Base-by-base conservation (phyloP, 306 rosid genomes). In the Glycine tomentella region DNA sequence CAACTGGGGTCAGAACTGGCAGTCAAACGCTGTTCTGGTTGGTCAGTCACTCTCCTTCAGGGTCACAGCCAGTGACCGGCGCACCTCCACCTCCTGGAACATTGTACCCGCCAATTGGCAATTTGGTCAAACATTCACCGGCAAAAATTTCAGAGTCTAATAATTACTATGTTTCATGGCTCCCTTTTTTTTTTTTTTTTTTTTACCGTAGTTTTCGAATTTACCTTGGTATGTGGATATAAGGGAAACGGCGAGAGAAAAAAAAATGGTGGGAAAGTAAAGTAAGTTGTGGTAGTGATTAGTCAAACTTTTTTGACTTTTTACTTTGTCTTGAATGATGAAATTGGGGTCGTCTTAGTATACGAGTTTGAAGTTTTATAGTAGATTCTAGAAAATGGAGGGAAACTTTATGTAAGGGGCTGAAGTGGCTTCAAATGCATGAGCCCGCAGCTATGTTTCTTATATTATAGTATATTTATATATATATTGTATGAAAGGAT, bases 1-100 rank as follows among this genome's bases (percentile, higher is more conserved):
- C 0, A 94, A 94, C 81, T 94, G 95, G 98, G 98, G 98, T 66
- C 98, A 94, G 75, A 94, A 94, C 57, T 94, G 97, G 98, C 98
- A 94, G n/a, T 84, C 90, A 45, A 87, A 87, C 72, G 46, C 77
- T 17, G 84, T 87, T 56, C 48, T 94, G 81, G 87, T 85, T 56
- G 95, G 97, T 40, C 98, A 94, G 89, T 86, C 97, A 64, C 90
- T 94, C 9, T 94, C 98, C 0, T 94, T 94, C 74, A 92, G 94
- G 74, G 89, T 94, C 55, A 92, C 90, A 71, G 87, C 84, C 80
- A 90, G 97, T 77, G 98, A 94, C 78, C 83, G 89, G 0, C 92
- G 95, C 68, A 81, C 88, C 25, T 72, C 96, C 86, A 89, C 97
- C 13, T 90, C 97, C 0, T 87, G 77, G 92, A 92, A 94, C 85